Evolutionary conservation across 176 grass and related monocot genomes (phyloP).

Genomic region (Ananas comosus): DNA sequence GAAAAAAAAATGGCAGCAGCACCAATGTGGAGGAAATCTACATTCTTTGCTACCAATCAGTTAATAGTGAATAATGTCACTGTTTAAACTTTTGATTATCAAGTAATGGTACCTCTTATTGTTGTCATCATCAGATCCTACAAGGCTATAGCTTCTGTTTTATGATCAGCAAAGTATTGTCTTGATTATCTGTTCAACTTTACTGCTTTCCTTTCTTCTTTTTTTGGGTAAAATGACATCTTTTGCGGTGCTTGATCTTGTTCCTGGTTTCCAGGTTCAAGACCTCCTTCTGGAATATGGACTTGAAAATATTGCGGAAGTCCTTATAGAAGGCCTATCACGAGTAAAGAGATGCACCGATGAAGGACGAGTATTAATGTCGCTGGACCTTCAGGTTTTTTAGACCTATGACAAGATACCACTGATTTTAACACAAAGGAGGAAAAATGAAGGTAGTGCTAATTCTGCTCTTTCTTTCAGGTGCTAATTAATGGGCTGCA

Average conservation of each 20-base stretch:
- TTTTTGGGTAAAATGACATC: background rate
- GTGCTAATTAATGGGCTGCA: conserved; percentile 90
- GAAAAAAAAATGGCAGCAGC: too few species aligned
- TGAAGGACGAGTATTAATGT: conserved; percentile 96
- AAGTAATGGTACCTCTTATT: too few species aligned
- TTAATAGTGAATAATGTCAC: too few species aligned
- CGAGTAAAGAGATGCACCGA: conserved; percentile 94
- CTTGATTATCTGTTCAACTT: background rate
- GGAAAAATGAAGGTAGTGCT: background rate
- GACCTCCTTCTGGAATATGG: conserved; percentile 74
- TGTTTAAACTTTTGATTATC: too few species aligned
- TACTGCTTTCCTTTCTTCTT: background rate
- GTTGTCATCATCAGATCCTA: too few species aligned
- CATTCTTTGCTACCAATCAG: too few species aligned
- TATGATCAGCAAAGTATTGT: background rate
- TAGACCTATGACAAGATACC: background rate
- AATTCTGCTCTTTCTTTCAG: conserved; percentile 27
- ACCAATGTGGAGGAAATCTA: too few species aligned
- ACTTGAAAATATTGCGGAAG: conserved; percentile 70
- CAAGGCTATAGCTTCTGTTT: too few species aligned
- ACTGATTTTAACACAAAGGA: background rate
- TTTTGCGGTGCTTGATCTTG: background rate
- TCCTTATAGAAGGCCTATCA: conserved; percentile 87
- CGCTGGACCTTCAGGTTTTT: conserved; percentile 90
- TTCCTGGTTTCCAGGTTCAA: conserved; percentile 53